phyloP scores from a whole-genome alignment of 805 yeast species.

The Schwanniomyces occidentalis region DNA sequence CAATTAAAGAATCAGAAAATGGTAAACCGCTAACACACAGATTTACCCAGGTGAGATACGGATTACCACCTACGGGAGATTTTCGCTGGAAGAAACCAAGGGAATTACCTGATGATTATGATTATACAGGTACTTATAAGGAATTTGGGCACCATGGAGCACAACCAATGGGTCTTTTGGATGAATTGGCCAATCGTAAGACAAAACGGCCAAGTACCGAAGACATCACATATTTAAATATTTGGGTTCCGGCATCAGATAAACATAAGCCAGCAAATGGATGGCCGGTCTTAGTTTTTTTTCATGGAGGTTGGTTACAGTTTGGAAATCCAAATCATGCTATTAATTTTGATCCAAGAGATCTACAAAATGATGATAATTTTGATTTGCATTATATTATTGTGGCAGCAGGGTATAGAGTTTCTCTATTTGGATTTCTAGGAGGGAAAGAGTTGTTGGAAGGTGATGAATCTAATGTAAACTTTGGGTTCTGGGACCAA shows the following conservation, averaged over 20 bases:
- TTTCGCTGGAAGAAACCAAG: slow-evolving; percentile 2
- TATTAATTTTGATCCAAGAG: slow-evolving; percentile 3
- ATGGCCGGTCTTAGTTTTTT: slow-evolving; percentile 2
- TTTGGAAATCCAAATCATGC: slow-evolving; percentile 2
- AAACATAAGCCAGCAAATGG: too few relatives aligned
- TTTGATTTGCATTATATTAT: slow-evolving; percentile 2
- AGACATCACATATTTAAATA: slow-evolving; percentile 3
- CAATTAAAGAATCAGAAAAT: not conserved
- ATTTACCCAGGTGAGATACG: slow-evolving; percentile 5
- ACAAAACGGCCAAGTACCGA: slow-evolving; percentile 3
- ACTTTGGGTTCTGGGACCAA: slow-evolving; percentile 51
- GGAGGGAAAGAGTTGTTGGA: not conserved
- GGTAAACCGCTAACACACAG: slow-evolving; percentile 1
- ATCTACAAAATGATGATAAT: slow-evolving; percentile 1
- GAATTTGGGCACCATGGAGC: not conserved
- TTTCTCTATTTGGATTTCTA: slow-evolving; percentile 4
- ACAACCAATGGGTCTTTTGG: slow-evolving; percentile 2
- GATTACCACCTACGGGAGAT: not conserved
- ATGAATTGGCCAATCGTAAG: not conserved
- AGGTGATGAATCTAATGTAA: slow-evolving; percentile 16
- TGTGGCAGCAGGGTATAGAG: slow-evolving; percentile 6
- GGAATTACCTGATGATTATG: not conserved
- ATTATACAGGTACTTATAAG: slow-evolving; percentile 2
- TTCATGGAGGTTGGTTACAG: slow-evolving; percentile 7
- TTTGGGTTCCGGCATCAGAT: slow-evolving; percentile 4